These are phyloP conservation scores for Pythium insidiosum DNA, from an alignment of 352 stramenopile species.

Conservation along the genomic window DNA sequence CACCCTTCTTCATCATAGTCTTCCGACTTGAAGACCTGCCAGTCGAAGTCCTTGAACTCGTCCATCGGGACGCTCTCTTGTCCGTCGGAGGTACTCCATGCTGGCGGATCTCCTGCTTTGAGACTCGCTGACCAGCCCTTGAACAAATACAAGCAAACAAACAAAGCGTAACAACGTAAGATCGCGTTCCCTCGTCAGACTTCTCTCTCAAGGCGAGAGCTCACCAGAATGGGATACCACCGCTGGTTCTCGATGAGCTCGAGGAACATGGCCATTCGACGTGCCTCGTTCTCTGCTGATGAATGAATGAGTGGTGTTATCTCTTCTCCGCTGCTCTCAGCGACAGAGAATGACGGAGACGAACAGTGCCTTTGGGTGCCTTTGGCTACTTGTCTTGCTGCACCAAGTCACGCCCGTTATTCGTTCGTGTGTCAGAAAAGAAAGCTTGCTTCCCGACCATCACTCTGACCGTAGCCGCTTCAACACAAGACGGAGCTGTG, in stretches of 20 bases:
- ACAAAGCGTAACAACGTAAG: background rate
- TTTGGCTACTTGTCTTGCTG: too few relatives aligned
- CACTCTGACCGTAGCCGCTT: too few relatives aligned
- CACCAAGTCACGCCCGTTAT: too few relatives aligned
- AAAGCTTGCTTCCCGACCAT: too few relatives aligned
- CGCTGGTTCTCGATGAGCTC: constrained; percentile 86
- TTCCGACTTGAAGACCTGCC: constrained; percentile 74
- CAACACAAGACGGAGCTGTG: too few relatives aligned
- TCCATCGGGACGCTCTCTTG: constrained; percentile 35
- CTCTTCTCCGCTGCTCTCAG: too few relatives aligned
- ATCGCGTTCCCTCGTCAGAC: background rate
- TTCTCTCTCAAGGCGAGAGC: constrained; percentile 4
- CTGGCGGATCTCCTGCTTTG: constrained; percentile 56
- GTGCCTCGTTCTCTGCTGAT: too few relatives aligned
- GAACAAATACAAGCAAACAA: background rate
- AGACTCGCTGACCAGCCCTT: constrained; percentile 72
- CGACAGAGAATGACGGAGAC: too few relatives aligned
- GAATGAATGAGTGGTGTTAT: too few relatives aligned
- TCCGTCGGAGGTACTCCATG: constrained; percentile 49
- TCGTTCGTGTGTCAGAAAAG: too few relatives aligned
- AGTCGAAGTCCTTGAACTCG: constrained; percentile 52
- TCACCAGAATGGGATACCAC: constrained; percentile 74
- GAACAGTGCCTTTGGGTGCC: too few relatives aligned
- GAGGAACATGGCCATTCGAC: too few relatives aligned
- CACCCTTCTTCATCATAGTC: constrained; percentile 84